These are phyloP conservation scores for Protomyces inouyei DNA, from an alignment of 1,139 yeast genomes.

Conservation along the genomic window DNA sequence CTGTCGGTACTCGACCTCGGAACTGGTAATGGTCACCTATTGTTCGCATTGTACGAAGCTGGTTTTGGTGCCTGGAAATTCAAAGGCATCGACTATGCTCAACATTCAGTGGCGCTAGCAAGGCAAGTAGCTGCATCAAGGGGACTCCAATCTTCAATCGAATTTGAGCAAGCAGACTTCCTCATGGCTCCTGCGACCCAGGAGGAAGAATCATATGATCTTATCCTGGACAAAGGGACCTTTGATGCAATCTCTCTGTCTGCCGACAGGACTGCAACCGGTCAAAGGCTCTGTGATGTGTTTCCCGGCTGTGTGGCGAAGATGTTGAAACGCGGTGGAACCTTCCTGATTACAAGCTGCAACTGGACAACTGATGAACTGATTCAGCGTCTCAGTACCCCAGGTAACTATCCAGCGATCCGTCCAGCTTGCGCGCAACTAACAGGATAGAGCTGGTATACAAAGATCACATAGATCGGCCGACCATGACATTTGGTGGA, in stretches of 20 bases:
- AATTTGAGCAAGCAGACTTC: constrained; percentile 43
- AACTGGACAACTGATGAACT: constrained; percentile 83
- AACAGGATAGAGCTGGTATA: not conserved
- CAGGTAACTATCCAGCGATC: constrained; percentile 27
- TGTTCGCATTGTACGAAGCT: constrained; percentile 64
- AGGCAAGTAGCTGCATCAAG: constrained; percentile 49
- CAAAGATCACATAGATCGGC: constrained; percentile 1
- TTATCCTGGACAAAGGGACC: constrained; percentile 89
- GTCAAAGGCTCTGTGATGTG: constrained; percentile 46
- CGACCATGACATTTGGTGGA: constrained; percentile 8
- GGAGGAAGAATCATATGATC: constrained; percentile 48
- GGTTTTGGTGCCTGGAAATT: constrained; percentile 47
- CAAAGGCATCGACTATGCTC: constrained; percentile 82
- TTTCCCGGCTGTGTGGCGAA: constrained; percentile 61
- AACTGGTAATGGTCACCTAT: constrained; percentile 89
- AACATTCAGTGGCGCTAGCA: constrained; percentile 72
- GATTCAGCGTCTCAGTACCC: constrained; percentile 38
- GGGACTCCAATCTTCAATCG: constrained; percentile 38
- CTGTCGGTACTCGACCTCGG: constrained; percentile 67
- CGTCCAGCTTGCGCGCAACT: not conserved
- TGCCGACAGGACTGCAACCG: constrained; percentile 37
- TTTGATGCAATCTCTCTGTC: constrained; percentile 88
- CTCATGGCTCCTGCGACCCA: constrained; percentile 30
- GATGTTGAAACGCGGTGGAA: constrained; percentile 53
- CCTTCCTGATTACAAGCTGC: constrained; percentile 83